These are phyloP conservation scores for Sesbania bispinosa DNA, from an alignment of 306 rosid species.

Conservation along the genomic window DNA sequence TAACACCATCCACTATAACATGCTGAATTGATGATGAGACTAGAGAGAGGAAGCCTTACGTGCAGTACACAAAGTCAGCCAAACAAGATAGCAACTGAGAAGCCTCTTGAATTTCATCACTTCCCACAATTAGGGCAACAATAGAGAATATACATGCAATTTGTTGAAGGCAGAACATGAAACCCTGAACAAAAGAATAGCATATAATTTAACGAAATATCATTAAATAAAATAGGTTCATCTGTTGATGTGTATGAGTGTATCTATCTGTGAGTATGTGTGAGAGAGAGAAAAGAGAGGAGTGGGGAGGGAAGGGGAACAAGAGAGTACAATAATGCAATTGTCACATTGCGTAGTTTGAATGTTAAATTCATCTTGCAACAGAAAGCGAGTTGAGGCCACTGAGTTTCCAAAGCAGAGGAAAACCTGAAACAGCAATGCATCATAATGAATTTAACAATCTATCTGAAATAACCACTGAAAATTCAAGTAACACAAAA, in stretches of 20 bases:
- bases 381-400: slow-evolving; percentile 85
- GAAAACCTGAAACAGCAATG: slow-evolving; percentile 60
- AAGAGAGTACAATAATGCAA: slow-evolving; percentile 80
- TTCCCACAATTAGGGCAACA: slow-evolving; percentile 79
- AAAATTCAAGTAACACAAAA: background rate
- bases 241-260: no score
- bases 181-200: slow-evolving; percentile 50
- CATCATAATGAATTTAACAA: background rate
- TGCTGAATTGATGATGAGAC: background rate
- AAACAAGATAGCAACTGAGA: slow-evolving; percentile 69
- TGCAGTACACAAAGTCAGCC: slow-evolving; percentile 79
- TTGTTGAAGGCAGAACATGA: slow-evolving; percentile 85
- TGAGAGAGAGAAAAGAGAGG: background rate
- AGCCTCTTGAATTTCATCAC: slow-evolving; percentile 71
- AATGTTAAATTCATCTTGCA: slow-evolving; percentile 93
- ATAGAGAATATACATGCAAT: slow-evolving; percentile 89
- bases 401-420: slow-evolving; percentile 88
- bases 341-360: slow-evolving; percentile 86
- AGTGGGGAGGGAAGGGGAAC: slow-evolving; percentile 28
- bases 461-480: background rate
- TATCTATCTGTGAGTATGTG: background rate
- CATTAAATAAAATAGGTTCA: background rate
- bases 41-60: slow-evolving; percentile 47
- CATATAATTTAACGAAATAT: slow-evolving; percentile 5
- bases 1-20: background rate